phyloP scores from a whole-genome alignment of 495 filamentous ascomycete species.

The Xylaria telfairii region DNA sequence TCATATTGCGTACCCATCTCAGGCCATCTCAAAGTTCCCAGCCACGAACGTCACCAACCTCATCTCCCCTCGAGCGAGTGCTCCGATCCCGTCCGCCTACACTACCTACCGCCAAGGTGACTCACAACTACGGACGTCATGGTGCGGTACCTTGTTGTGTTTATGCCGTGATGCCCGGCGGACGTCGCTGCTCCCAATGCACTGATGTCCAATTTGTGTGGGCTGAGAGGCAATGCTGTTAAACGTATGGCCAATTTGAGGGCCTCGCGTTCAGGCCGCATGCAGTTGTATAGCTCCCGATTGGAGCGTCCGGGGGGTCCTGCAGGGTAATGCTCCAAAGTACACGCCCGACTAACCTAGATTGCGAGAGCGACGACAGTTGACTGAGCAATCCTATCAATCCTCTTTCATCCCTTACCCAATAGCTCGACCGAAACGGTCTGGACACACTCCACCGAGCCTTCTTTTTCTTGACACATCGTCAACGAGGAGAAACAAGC shows the following conservation, averaged over 20 bases:
- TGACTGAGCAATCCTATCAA: slow-evolving; percentile 22
- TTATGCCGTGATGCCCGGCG: slow-evolving; percentile 30
- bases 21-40: background rate
- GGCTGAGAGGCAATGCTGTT: slow-evolving; percentile 22
- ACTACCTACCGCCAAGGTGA: slow-evolving; percentile 22
- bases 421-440: slow-evolving; percentile 22
- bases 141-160: slow-evolving; percentile 16
- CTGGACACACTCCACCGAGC: slow-evolving; percentile 24
- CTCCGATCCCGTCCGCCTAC: slow-evolving; percentile 22
- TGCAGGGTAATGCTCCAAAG: slow-evolving; percentile 21
- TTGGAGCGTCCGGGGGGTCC: slow-evolving; percentile 18
- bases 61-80: slow-evolving; percentile 7
- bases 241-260: slow-evolving; percentile 22
- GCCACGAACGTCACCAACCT: background rate
- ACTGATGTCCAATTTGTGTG: slow-evolving; percentile 33
- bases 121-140: slow-evolving; percentile 27
- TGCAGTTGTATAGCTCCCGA: slow-evolving; percentile 23
- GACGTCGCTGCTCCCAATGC: slow-evolving; percentile 20
- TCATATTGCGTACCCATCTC: slow-evolving; percentile 11
- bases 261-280: slow-evolving; percentile 29
- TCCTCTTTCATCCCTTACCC: slow-evolving; percentile 9
- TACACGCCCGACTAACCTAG: slow-evolving; percentile 12
- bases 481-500: slow-evolving; percentile 17
- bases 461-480: slow-evolving; percentile 23
- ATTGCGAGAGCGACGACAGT: slow-evolving; percentile 1